Percentiles rank a stretch among this genome's conserved stretches.
These are phyloP conservation scores for Tetrapyrgos nigripes DNA, from an alignment of 1,284 basidiomycete genomes.

Conservation along the genomic window DNA sequence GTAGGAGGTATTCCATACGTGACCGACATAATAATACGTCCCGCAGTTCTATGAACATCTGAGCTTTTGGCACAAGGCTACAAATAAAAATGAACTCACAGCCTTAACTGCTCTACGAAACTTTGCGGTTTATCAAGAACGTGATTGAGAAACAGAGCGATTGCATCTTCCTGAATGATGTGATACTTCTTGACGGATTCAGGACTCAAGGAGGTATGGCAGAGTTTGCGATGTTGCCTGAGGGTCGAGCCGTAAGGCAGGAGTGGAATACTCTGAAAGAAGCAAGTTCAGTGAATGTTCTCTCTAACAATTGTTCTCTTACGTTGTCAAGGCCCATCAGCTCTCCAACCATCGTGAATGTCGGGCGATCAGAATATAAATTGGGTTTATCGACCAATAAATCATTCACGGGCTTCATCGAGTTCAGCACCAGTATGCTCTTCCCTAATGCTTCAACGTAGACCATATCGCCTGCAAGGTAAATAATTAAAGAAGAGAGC, in stretches of 20 bases:
- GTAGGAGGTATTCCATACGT: conserved; percentile 31
- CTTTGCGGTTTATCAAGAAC: conserved; percentile 24
- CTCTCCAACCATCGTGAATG: conserved; percentile 9
- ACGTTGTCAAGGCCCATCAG: conserved; percentile 8
- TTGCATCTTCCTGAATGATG: conserved; percentile 30
- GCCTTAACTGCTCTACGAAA: conserved; percentile 4
- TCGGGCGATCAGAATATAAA: conserved; percentile 7
- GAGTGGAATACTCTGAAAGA: conserved; percentile 1
- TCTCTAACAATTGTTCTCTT: neutral
- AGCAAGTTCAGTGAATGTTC: neutral
- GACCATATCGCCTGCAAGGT: conserved; percentile 1
- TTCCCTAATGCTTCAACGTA: conserved; percentile 8
- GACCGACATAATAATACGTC: conserved; percentile 29
- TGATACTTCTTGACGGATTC: conserved; percentile 34
- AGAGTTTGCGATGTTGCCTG: conserved; percentile 31
- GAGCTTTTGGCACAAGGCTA: conserved; percentile 12
- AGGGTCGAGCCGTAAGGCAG: conserved; percentile 28
- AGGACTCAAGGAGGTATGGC: conserved; percentile 29
- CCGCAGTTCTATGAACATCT: conserved; percentile 25
- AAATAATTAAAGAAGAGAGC: neutral
- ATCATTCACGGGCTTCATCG: conserved; percentile 4
- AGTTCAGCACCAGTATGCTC: conserved; percentile 7
- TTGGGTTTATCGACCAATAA: neutral
- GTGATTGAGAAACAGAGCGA: conserved; percentile 18
- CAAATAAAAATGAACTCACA: conserved; percentile 12